Percentiles rank a stretch among this genome's conserved stretches.
phyloP scores from a whole-genome alignment of 1,284 basidiomycete species.

The Leccinum griseonigrum region DNA sequence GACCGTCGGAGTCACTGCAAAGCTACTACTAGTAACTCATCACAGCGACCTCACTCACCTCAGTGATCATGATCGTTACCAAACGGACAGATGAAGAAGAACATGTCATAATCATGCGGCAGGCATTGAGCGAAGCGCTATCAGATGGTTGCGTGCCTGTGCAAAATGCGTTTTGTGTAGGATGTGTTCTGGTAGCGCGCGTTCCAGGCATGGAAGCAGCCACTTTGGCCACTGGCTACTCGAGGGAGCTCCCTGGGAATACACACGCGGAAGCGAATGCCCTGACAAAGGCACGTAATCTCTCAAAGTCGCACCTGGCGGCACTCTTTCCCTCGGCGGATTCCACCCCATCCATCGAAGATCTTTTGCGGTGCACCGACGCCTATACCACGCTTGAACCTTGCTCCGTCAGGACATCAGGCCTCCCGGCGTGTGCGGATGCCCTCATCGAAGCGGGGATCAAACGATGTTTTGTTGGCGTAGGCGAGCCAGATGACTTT shows the following conservation, averaged over 20 bases:
- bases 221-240: constrained; percentile 82
- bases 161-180: constrained; percentile 92
- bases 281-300: constrained; percentile 64
- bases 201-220: constrained; percentile 38
- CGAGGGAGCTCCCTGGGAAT: constrained; percentile 91
- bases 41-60: neutral
- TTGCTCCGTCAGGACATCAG: constrained; percentile 88
- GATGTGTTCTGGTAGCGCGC: constrained; percentile 74
- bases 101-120: constrained; percentile 53
- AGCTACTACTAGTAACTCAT: neutral
- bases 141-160: constrained; percentile 63
- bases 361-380: constrained; percentile 58
- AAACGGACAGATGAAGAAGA: constrained; percentile 23
- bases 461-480: constrained; percentile 83
- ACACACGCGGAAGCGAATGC: constrained; percentile 99
- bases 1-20: neutral
- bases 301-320: constrained; percentile 44
- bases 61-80: constrained; percentile 6
- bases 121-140: constrained; percentile 69
- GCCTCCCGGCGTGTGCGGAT: constrained; percentile 83
- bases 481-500: constrained; percentile 93
- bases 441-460: constrained; percentile 77
- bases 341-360: constrained; percentile 35
- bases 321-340: constrained; percentile 41
- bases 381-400: constrained; percentile 98